Base-by-base conservation (phyloP, 805 yeast species). In the Kluyveromyces dobzhanskii region DNA sequence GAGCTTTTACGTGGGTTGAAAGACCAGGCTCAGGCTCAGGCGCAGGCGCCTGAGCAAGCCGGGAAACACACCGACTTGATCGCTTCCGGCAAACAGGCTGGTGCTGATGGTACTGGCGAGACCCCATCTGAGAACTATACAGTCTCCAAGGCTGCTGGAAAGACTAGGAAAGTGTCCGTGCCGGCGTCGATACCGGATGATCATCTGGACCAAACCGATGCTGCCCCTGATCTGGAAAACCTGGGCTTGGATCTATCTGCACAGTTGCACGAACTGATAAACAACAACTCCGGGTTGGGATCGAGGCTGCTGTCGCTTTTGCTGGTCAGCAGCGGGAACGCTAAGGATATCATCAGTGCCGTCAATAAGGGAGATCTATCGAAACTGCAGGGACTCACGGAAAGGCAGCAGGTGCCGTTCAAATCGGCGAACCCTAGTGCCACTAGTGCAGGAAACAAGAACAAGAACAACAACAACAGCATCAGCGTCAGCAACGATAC, bases 271-370 rank as follows among this genome's bases (percentile, higher is more conserved):
- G 42, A 49, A 18, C 44, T 54, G 28, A 51, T 56, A 17, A 45
- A 51, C 7, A 51, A 47, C 21, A 47, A 56, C 35, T 49, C 57
- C 21, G 59, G 54, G 42, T 41, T 56, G 40, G 61, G 59, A 14
- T 52, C 61, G 24, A 43, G 54, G 25, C 40, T 56, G 21, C 36
- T 56, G 26, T 56, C 61, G 17, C 44, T 56, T 38, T 43, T 56
- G 42, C 51, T 56, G 47, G 53, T 54, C 30, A 53, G 49, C 45
- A 52, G 50, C 39, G 54, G 51, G 24, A 56, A 54, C 30, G 56
- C 56, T 8, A 44, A 49, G 35, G 56, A 52, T 19, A 52, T 56
- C 26, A 54, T 56, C n/a, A 44, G 44, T 26, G 57, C 56, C 14
- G 51, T 53, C 14, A 53, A 53, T 41, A 45, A 41, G 16, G 54